Percentiles rank a stretch among this genome's conserved stretches.
These are phyloP conservation scores for Coffea humblotiana DNA, from an alignment of 305 asterid genomes.

Conservation along the genomic window DNA sequence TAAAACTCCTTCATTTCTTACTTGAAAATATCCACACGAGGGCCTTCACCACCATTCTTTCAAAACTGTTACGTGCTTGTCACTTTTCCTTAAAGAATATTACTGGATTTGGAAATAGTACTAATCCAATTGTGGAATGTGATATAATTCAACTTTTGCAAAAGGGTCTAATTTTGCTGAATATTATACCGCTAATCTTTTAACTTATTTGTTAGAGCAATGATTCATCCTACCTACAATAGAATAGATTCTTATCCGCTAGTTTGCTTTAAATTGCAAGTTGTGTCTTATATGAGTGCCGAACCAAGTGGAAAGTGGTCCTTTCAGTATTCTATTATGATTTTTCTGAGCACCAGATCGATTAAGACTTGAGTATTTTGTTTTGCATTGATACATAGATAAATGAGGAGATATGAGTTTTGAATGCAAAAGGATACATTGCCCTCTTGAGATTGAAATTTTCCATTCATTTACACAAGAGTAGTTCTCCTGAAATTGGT, in stretches of 20 bases:
- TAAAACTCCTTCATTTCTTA: no score
- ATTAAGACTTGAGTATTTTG: neutral
- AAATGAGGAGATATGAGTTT: neutral
- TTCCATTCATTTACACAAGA: no score
- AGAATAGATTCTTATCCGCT: neutral
- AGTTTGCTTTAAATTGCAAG: neutral
- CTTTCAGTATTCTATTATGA: neutral
- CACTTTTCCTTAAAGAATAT: neutral
- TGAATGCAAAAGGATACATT: neutral
- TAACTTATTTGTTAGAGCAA: neutral
- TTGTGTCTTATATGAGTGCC: neutral
- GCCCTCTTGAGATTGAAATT: no score
- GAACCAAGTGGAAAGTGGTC: neutral
- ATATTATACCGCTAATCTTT: no score
- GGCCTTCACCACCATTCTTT: neutral
- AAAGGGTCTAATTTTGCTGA: neutral
- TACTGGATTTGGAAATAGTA: neutral
- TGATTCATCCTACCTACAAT: neutral
- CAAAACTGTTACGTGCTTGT: neutral
- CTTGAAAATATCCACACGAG: no score
- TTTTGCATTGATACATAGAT: neutral
- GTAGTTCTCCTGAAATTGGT: no score
- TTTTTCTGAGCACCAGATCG: neutral
- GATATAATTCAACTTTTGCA: conserved; percentile 5
- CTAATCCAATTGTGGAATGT: neutral